phyloP scores from a whole-genome alignment of 164 flowering plant genomes.

The Buxus sempervirens region DNA sequence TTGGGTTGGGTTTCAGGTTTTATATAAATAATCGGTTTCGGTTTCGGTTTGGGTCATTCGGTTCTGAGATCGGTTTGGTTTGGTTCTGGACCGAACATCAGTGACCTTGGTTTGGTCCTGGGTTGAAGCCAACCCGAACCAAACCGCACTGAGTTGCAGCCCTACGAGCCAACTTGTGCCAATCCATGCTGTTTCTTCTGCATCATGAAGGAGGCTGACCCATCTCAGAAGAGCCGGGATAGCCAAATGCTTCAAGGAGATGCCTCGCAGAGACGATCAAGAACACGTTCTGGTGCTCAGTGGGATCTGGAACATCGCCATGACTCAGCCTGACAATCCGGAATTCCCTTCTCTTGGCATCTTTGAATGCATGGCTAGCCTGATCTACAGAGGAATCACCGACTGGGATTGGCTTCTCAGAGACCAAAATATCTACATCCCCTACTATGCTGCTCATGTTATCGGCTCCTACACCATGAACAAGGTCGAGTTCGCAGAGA shows the following conservation, averaged over 20 bases:
- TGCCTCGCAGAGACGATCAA: conserved; percentile 43
- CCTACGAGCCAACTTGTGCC: conserved; percentile 21
- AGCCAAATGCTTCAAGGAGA: conserved; percentile 42
- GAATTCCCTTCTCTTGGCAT: conserved; percentile 71
- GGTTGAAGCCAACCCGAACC: too few relatives aligned
- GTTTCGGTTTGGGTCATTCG: too few relatives aligned
- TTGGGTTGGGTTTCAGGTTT: too few relatives aligned
- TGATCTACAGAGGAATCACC: conserved; percentile 42
- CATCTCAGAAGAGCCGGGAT: conserved; percentile 39
- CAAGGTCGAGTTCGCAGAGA: conserved; percentile 52
- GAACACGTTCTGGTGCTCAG: conserved; percentile 61
- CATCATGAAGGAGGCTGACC: conserved; percentile 51
- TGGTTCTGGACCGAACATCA: too few relatives aligned
- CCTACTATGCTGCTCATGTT: conserved; percentile 91
- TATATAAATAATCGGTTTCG: too few relatives aligned
- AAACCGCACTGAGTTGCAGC: too few relatives aligned
- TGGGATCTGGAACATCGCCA: conserved; percentile 71
- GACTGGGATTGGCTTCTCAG: conserved; percentile 51
- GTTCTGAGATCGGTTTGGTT: too few relatives aligned
- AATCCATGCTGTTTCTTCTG: conserved; percentile 69
- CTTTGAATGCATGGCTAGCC: conserved; percentile 58
- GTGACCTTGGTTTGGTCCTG: too few relatives aligned
- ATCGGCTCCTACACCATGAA: conserved; percentile 95
- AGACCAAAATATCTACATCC: conserved; percentile 70
- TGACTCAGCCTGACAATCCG: conserved; percentile 70